Conservation (phyloP, 495 filamentous ascomycete species). For the Penicillium coffeae region DNA sequence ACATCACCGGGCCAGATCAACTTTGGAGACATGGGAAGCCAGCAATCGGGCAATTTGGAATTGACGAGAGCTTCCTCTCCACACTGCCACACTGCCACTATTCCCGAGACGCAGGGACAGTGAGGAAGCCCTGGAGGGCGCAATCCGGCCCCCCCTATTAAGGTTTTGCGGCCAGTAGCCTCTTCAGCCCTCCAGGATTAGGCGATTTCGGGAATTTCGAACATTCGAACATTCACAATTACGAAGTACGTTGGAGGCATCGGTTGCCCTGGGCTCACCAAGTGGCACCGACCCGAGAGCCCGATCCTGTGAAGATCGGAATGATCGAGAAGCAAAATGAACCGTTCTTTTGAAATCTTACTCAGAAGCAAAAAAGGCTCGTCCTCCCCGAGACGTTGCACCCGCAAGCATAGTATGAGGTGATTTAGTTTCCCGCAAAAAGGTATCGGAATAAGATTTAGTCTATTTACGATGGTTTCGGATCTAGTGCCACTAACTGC, state of each 20-base stretch:
- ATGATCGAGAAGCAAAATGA: too few species aligned
- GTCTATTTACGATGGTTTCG: background rate
- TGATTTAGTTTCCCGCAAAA: background rate
- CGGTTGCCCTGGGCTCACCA: too few species aligned
- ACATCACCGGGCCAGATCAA: background rate
- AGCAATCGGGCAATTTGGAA: background rate
- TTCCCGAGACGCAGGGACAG: too few species aligned
- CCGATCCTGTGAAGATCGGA: too few species aligned
- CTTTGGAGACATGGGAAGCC: background rate
- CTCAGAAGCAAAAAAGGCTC: background rate
- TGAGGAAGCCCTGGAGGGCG: too few species aligned
- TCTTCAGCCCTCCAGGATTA: background rate
- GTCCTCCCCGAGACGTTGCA: constrained; percentile 9
- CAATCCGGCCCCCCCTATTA: background rate
- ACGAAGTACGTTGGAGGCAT: too few species aligned
- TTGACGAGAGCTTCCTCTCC: background rate
- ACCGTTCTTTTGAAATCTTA: too few species aligned
- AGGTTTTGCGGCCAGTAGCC: background rate
- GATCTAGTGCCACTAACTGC: background rate
- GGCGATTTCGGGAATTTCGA: too few species aligned
- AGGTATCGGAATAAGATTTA: background rate
- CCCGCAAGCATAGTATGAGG: background rate
- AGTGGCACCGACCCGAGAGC: too few species aligned
- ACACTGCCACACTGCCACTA: background rate
- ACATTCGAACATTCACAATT: too few species aligned